Evolutionary conservation across 2,329 filamentous ascomycete species (phyloP), one percentile per base, ranked within the genome.

Genomic region (Cladosporium halotolerans): DNA sequence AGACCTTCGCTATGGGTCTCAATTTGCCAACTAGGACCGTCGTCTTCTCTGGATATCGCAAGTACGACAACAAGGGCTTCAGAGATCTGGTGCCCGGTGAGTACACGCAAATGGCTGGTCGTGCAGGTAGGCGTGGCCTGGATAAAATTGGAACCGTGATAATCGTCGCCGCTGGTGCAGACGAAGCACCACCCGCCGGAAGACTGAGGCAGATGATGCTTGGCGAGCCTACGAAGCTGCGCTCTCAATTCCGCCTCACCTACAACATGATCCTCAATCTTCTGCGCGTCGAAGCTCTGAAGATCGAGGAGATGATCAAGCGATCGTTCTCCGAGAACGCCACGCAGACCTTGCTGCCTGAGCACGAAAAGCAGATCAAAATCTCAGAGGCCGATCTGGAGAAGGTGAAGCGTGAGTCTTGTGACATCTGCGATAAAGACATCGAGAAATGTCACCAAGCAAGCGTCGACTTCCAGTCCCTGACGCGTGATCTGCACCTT

Each of bases 261-360:
- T 99, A 99, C 76, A 99, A 97, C 72, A 99, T 99, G 93, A 99
- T 99, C 56, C 76, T 99, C 31, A 99, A 97, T 66, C 77, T 99
- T 32, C 77, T 99, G 45, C 86, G 93, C 34, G 93, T 99, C 2
- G 93, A 99, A 70, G 93, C 93, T 2, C 74, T 99, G 60, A 97
- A 96, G 74, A 97, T 99, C 62, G 93, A 99, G 69, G 93, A 99
- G 72, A 99, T 99, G 93, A 99, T 99, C 76, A 99, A 99, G 79
- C 86, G 93, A 60, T 96, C 91, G 69, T 99, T 99, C 76, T 96
- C 92, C 49, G 93, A 99, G 70, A 93, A 99, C 71, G 92, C 92
- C 19, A 97, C 92, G 0, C 93, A 99, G 67, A 91, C 95, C 57
- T 73, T 97, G 10, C 76, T 97, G 1, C 93, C 93, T 0, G 91